Conservation (phyloP, 2,329 filamentous ascomycete species). For the Colletotrichum filicis region DNA sequence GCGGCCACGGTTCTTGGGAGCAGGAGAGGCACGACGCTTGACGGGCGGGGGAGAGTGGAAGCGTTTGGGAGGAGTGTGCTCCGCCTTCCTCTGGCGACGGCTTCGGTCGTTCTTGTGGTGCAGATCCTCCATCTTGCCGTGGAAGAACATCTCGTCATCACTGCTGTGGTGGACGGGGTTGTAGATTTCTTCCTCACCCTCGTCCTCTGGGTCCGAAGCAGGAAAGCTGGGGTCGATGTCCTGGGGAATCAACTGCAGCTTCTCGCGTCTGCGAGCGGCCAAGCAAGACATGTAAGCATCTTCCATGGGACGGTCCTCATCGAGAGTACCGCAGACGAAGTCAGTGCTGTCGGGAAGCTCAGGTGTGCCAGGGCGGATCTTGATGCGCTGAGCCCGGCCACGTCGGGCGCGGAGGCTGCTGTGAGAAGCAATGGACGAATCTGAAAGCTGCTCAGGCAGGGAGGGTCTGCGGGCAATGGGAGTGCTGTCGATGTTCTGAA, state of each 20-base stretch:
- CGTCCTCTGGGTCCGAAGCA: slow-evolving; percentile 89
- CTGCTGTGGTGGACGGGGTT: slow-evolving; percentile 69
- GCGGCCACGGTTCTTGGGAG: slow-evolving; percentile 55
- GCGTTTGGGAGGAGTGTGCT: slow-evolving; percentile 57
- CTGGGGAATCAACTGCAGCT: slow-evolving; percentile 87
- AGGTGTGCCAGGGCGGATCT: slow-evolving; percentile 75
- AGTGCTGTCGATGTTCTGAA: slow-evolving; percentile 49
- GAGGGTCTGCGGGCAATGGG: slow-evolving; percentile 53
- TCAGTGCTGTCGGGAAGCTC: slow-evolving; percentile 97
- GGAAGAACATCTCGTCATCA: slow-evolving; percentile 77
- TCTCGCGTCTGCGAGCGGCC: slow-evolving; percentile 82
- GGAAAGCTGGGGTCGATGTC: slow-evolving; percentile 98
- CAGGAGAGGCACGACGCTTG: slow-evolving; percentile 61
- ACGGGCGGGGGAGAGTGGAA: slow-evolving; percentile 58
- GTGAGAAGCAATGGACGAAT: slow-evolving; percentile 68
- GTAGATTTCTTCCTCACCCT: slow-evolving; percentile 78
- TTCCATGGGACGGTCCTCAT: slow-evolving; percentile 95
- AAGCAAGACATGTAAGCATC: slow-evolving; percentile 90
- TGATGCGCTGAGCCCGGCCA: slow-evolving; percentile 53
- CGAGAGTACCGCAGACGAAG: slow-evolving; percentile 97
- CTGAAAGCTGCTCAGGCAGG: slow-evolving; percentile 61
- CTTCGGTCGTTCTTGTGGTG: slow-evolving; percentile 66
- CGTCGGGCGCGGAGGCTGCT: slow-evolving; percentile 45
- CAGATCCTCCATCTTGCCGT: slow-evolving; percentile 76
- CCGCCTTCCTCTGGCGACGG: slow-evolving; percentile 61